Evolutionary conservation across 495 filamentous ascomycete species (phyloP).

Genomic region (Neurospora sublineolata): DNA sequence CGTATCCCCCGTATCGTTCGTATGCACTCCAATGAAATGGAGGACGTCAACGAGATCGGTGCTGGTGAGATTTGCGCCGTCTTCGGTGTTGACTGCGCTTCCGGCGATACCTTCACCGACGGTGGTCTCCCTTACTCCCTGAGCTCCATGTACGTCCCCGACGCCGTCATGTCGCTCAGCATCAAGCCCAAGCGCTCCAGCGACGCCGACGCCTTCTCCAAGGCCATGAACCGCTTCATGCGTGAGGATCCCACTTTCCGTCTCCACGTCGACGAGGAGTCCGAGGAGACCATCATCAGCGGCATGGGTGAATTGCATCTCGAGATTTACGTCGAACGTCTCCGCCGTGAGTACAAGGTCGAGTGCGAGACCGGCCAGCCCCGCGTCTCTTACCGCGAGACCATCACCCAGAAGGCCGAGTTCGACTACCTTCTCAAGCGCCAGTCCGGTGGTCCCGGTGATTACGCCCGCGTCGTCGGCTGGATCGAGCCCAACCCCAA

Average conservation of each 20-base stretch:
- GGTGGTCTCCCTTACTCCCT: constrained; percentile 87
- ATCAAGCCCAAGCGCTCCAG: constrained; percentile 94
- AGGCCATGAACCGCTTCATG: constrained; percentile 98
- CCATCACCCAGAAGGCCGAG: constrained; percentile 59
- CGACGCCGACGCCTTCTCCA: constrained; percentile 89
- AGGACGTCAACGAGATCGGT: constrained; percentile 82
- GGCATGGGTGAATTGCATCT: constrained; percentile 98
- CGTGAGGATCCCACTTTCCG: constrained; percentile 97
- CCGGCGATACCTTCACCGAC: constrained; percentile 97
- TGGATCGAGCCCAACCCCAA: constrained; percentile 76
- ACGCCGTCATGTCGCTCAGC: constrained; percentile 93
- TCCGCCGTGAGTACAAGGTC: constrained; percentile 93
- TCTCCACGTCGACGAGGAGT: constrained; percentile 81
- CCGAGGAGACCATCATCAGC: constrained; percentile 90
- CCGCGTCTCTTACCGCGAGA: constrained; percentile 96
- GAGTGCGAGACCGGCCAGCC: constrained; percentile 93
- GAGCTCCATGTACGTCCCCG: constrained; percentile 98
- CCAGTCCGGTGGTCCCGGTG: constrained; percentile 92
- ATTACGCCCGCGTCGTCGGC: constrained; percentile 87
- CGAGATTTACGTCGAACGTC: constrained; percentile 95
- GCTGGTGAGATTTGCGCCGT: constrained; percentile 98
- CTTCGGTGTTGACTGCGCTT: constrained; percentile 96
- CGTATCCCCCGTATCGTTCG: constrained; percentile 95
- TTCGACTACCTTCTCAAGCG: constrained; percentile 95
- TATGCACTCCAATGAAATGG: constrained; percentile 99